Evolutionary conservation across 1,284 basidiomycete genomes (phyloP).

Genomic region (Cutaneotrichosporon mucoides): DNA sequence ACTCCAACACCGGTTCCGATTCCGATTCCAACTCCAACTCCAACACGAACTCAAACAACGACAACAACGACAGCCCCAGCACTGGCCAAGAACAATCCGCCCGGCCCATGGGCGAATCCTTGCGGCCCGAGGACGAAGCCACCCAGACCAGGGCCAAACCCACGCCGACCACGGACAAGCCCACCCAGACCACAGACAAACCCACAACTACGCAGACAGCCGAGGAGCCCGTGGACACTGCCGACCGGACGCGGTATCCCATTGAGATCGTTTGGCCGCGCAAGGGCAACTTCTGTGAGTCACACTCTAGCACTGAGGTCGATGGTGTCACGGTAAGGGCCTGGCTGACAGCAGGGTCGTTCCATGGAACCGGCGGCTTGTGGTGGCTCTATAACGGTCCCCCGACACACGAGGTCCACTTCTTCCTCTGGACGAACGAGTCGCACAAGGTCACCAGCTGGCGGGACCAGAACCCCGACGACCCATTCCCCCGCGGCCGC

Average conservation of each 20-base stretch:
- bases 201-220: neutral
- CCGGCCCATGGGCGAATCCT: too few relatives aligned
- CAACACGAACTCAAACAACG: neutral
- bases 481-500: neutral
- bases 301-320: too few relatives aligned
- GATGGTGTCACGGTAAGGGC: too few relatives aligned
- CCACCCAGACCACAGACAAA: neutral
- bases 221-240: neutral
- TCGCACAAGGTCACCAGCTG: neutral
- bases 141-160: too few relatives aligned
- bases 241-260: neutral
- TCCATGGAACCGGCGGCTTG: neutral
- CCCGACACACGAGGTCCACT: neutral
- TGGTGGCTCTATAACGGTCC: slow-evolving; percentile 1
- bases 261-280: neutral
- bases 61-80: neutral
- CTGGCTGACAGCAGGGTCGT: neutral
- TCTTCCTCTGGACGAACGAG: slow-evolving; percentile 3
- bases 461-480: neutral
- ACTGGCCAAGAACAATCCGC: neutral
- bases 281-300: neutral
- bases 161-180: neutral
- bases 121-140: too few relatives aligned
- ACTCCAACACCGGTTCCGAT: neutral
- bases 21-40: neutral